Base-by-base conservation (phyloP, 257 asterid genomes). In the Nicotiana undulata region DNA sequence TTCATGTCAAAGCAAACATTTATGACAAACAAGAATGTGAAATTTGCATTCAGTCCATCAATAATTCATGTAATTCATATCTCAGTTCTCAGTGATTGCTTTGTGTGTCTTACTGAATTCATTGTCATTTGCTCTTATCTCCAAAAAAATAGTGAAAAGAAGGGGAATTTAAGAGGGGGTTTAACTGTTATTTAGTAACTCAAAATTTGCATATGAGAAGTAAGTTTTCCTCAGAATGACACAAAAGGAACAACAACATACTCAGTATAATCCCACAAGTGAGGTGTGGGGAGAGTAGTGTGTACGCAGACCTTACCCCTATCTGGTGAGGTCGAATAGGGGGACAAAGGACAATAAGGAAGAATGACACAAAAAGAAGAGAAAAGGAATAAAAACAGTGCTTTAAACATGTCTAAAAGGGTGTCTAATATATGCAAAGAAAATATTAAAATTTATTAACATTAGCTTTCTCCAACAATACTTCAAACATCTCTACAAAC, bases 1-100 rank as follows among this genome's bases (percentile, higher is more conserved):
- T 90, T 56, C 82, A 81, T 80, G 88, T 84, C 86, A 55, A 85
- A 84, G 84, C 49, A 85, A 40, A 85, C 86, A 85, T 80, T 82
- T 68, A 76, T 29, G 63, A n/a, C 72, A 15, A 77, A 80, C 86
- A 75, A 85, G 90, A 90, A 88, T 88, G 89, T 92, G 88, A 86
- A 85, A 88, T 83, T 77, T 88, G 80, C 88, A 78, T 87, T 88
- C 84, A 63, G 84, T 63, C 53, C 85, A 68, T 76, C 79, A 82
- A 89, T 87, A 88, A 81, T 81, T 82, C 26, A 2, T 59, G 82
- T 82, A 82, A 83, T 80, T 75, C 60, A 66, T 28, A 65, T 75
- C 20, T 59, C 16, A 15, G 24, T 7, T 12, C 24, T 72, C 46
- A 46, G 51, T 46, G 34, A 8, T 49, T 72, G 40, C 24, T 24